Evolutionary conservation across 139 green algal genomes (phyloP), one percentile per base, ranked within the genome.

Genomic region (Tetraselmis striata): DNA sequence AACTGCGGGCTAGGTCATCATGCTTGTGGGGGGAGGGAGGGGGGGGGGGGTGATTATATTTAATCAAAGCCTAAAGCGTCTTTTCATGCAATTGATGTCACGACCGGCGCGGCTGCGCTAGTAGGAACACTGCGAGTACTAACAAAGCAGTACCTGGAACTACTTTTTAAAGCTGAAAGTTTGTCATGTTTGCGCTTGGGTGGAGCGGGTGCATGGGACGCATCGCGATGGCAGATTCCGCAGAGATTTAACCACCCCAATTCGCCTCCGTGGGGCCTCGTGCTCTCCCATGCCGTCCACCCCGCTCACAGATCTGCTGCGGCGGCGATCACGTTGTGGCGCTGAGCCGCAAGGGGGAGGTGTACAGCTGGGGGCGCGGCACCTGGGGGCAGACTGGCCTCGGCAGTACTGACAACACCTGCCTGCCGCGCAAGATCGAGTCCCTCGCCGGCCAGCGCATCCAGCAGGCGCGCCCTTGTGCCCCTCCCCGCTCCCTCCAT

Each of bases 241-340:
- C n/a, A n/a, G n/a, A n/a, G n/a, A n/a, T n/a, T n/a, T n/a, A n/a
- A n/a, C n/a, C n/a, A n/a, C n/a, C n/a, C n/a, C n/a, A n/a, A n/a
- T n/a, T n/a, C n/a, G n/a, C n/a, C n/a, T n/a, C n/a, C n/a, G n/a
- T n/a, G n/a, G n/a, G n/a, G n/a, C 30, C 18, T 59, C 59, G 27
- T 27, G 30, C 26, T 81, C 25, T 76, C 29, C 32, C 59, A 67
- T n/a, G n/a, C n/a, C n/a, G n/a, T n/a, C n/a, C n/a, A n/a, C n/a
- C n/a, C n/a, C n/a, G n/a, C n/a, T 67, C 45, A 29, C 83, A 91
- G 82, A 77, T 95, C 28, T 81, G 82, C 0, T 92, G 90, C 29
- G 93, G 93, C 2, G 88, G 82, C 22, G 88, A 94, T 30, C 93
- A 96, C 86, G 96, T 88, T 0, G 79, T 93, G 25, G 81, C 88